These are phyloP conservation scores for Onygenales sp. DNA, from an alignment of 2,329 filamentous ascomycete genomes.

Conservation along the genomic window DNA sequence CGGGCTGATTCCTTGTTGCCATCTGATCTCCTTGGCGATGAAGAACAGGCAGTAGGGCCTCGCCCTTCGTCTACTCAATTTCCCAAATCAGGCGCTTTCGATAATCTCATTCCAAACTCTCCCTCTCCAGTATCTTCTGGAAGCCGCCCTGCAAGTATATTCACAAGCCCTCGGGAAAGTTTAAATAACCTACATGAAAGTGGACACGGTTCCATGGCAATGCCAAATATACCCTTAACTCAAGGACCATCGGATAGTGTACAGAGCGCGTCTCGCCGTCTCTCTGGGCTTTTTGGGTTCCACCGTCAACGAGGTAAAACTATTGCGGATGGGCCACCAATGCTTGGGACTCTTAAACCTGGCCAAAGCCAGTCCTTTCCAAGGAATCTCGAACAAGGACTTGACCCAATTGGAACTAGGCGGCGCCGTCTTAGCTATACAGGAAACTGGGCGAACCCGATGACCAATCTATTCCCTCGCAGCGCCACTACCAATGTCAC, in stretches of 20 bases:
- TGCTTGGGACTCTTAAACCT: conserved; percentile 49
- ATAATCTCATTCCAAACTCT: conserved; percentile 27
- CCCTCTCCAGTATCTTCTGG: conserved; percentile 37
- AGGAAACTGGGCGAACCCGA: conserved; percentile 44
- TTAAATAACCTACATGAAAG: conserved; percentile 27
- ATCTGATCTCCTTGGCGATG: conserved; percentile 51
- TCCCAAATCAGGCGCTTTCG: conserved; percentile 14
- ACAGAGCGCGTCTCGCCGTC: conserved; percentile 42
- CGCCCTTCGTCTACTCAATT: conserved; percentile 7
- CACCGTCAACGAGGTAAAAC: conserved; percentile 55
- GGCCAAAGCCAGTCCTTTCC: conserved; percentile 57
- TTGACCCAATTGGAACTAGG: conserved; percentile 41
- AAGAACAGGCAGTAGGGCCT: conserved; percentile 25
- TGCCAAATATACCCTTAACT: background rate
- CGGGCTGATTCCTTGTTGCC: conserved; percentile 52
- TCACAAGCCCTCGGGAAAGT: conserved; percentile 38
- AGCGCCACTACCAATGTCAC: conserved; percentile 35
- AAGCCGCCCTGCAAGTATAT: conserved; percentile 34
- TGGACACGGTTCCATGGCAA: conserved; percentile 19
- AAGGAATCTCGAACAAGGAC: conserved; percentile 42
- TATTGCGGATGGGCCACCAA: conserved; percentile 47
- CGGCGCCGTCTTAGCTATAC: conserved; percentile 50
- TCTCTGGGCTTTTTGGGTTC: conserved; percentile 48
- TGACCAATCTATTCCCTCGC: conserved; percentile 36
- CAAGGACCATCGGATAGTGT: conserved; percentile 25